phyloP scores from a whole-genome alignment of 805 yeast species.

The Wickerhamiella alocasiicola region DNA sequence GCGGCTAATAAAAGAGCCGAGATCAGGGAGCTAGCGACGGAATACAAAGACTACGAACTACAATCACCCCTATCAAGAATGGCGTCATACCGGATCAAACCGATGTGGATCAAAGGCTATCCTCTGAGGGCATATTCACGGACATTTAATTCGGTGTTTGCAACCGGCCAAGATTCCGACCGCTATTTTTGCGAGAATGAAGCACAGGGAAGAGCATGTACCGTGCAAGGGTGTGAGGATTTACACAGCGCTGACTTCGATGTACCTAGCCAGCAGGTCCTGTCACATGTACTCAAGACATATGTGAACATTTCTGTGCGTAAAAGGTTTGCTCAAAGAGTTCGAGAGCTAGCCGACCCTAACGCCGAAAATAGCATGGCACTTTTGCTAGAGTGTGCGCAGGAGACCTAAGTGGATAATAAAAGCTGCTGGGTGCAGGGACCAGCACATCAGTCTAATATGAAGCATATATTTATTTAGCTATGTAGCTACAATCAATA shows the following conservation, averaged over 20 bases:
- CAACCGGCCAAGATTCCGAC: constrained; percentile 8
- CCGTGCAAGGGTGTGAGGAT: constrained; percentile 11
- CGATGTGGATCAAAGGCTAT: constrained; percentile 6
- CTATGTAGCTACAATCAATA: too few relatives aligned
- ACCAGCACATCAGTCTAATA: too few relatives aligned
- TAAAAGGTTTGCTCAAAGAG: constrained; percentile 11
- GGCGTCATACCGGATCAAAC: constrained; percentile 15
- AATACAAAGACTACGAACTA: too few relatives aligned
- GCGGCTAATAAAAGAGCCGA: too few relatives aligned
- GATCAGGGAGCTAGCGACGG: too few relatives aligned
- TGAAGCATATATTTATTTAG: too few relatives aligned
- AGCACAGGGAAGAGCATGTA: constrained; percentile 11
- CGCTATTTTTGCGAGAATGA: constrained; percentile 16
- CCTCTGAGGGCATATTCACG: constrained; percentile 15
- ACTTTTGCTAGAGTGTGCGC: not conserved
- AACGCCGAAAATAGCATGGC: not conserved
- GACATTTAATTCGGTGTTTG: constrained; percentile 18
- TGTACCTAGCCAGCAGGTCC: constrained; percentile 8
- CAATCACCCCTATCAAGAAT: too few relatives aligned
- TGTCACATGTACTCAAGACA: constrained; percentile 17
- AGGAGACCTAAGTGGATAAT: too few relatives aligned
- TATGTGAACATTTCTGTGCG: constrained; percentile 11
- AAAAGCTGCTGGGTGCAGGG: too few relatives aligned
- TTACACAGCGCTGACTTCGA: constrained; percentile 19
- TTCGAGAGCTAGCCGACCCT: constrained; percentile 4